Base-by-base conservation (phyloP, 805 yeast genomes). In the Zygosaccharomyces pseudorouxii region DNA sequence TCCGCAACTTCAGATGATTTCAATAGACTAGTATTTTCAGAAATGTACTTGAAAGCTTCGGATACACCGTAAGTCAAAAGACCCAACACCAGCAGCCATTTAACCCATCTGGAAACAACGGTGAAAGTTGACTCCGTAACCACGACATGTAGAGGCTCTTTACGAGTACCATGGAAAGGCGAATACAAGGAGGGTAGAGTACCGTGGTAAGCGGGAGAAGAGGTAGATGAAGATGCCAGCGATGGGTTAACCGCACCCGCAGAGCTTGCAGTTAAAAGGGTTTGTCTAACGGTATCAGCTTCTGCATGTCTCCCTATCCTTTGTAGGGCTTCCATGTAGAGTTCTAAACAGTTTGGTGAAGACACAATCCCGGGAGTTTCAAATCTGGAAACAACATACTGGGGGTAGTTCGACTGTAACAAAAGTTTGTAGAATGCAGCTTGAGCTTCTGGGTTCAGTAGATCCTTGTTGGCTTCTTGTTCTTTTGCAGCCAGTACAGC, bases 331-430 rank as follows among this genome's bases (percentile, higher is more conserved):
- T 85, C 88, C 50, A 82, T 73, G 65, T 93, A 93, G 33, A 86
- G 72, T 53, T 76, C 77, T 46, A 89, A 81, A 71, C 97, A 86
- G 54, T 86, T 95, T 2, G 80, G 76, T 48, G 86, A 82, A 10
- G 84, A 72, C 8, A 96, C 93, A 47, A 93, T 87, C n/a, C 96
- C 96, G 0, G 93, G 86, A 7, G 95, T 86, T 66, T 95, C 98
- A 65, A 79, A 95, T 51, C 99, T 78, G 49, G 93, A 84, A n/a
- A 92, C 89, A 5, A 93, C 96, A 47, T 92, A 84, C 59, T 89
- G 96, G n/a, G 99, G 98, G 64, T 89, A 93, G 69, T 87, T 86
- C 47, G 92, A 78, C 49, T 79, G 79, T 54, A 93, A 67, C 42
- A 93, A 72, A 11, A 81, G 75, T 53, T 78, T 77, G 71, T 93